Evolutionary conservation across 1,284 basidiomycete genomes (phyloP).

Genomic region (Flammula alnicola): DNA sequence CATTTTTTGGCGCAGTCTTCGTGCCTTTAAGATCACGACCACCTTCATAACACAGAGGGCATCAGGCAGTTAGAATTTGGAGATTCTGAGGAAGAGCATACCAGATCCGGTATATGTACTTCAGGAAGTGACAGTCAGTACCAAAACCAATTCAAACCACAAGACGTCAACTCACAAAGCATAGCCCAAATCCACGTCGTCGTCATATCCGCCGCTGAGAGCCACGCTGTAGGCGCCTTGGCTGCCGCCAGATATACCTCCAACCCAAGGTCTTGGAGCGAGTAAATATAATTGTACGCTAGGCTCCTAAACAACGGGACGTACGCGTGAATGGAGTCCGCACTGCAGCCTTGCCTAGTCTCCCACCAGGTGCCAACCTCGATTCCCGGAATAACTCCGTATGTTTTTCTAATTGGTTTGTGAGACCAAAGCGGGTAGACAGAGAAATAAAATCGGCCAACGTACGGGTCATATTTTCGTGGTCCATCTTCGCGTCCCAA

Average conservation of each 20-base stretch:
- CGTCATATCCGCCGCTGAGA: conserved; percentile 84
- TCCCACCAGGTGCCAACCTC: conserved; percentile 84
- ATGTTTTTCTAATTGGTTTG: conserved; percentile 60
- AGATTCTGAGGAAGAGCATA: conserved; percentile 21
- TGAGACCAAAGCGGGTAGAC: too few relatives aligned
- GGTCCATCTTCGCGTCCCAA: conserved; percentile 43
- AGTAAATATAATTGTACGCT: background rate
- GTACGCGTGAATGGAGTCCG: conserved; percentile 77
- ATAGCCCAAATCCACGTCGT: conserved; percentile 82
- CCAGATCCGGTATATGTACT: conserved; percentile 82
- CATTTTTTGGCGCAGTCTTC: conserved; percentile 76
- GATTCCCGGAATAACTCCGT: conserved; percentile 73
- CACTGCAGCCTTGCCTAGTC: conserved; percentile 68
- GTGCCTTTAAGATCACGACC: conserved; percentile 85
- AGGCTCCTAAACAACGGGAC: conserved; percentile 28
- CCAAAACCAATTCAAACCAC: background rate
- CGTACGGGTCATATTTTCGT: conserved; percentile 67
- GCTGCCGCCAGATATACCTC: conserved; percentile 69
- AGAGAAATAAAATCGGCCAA: background rate
- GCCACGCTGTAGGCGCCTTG: conserved; percentile 80
- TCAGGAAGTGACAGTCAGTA: conserved; percentile 1
- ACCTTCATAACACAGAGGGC: conserved; percentile 44
- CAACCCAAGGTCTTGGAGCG: conserved; percentile 68
- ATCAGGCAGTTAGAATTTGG: background rate
- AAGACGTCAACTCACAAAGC: conserved; percentile 63